These are phyloP conservation scores for Chalara sp. DNA, from an alignment of 2,329 filamentous ascomycete species.

Conservation along the genomic window DNA sequence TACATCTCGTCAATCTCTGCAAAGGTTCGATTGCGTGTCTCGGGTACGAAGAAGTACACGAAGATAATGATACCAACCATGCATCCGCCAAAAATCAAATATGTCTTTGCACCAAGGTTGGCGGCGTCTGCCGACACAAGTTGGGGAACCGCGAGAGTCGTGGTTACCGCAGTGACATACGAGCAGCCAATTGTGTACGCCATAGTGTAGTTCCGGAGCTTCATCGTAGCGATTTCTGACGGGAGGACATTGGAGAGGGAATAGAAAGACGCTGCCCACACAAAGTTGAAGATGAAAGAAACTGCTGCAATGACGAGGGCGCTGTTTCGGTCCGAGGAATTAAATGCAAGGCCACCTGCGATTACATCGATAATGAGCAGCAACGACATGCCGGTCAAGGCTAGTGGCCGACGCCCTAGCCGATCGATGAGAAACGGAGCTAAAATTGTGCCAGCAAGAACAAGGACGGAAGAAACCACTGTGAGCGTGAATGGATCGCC, in stretches of 20 bases:
- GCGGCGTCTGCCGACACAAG: conserved; percentile 15
- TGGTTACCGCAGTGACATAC: conserved; percentile 31
- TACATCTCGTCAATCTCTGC: conserved; percentile 40
- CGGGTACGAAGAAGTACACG: conserved; percentile 32
- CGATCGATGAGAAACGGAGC: not conserved
- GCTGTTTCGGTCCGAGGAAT: not conserved
- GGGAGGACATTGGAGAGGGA: conserved; percentile 15
- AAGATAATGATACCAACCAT: conserved; percentile 32
- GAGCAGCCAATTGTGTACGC: conserved; percentile 30
- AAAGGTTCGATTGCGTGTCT: conserved; percentile 34
- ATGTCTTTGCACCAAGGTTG: not conserved
- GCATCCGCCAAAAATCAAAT: conserved; percentile 32
- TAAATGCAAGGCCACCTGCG: not conserved
- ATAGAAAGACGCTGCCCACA: not conserved
- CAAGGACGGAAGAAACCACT: not conserved
- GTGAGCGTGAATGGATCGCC: not conserved
- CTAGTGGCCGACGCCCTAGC: not conserved
- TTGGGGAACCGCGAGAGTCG: conserved; percentile 31
- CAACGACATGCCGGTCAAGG: not conserved
- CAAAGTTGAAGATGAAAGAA: not conserved
- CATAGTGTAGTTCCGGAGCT: conserved; percentile 31
- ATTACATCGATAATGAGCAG: not conserved
- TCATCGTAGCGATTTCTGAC: conserved; percentile 30
- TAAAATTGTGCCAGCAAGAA: not conserved
- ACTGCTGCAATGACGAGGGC: not conserved